A percentile compares a stretch with the other conserved stretches of the same genome.
Conservation (phyloP, 768 basidiomycete species). For the Lactarius tabidus region DNA sequence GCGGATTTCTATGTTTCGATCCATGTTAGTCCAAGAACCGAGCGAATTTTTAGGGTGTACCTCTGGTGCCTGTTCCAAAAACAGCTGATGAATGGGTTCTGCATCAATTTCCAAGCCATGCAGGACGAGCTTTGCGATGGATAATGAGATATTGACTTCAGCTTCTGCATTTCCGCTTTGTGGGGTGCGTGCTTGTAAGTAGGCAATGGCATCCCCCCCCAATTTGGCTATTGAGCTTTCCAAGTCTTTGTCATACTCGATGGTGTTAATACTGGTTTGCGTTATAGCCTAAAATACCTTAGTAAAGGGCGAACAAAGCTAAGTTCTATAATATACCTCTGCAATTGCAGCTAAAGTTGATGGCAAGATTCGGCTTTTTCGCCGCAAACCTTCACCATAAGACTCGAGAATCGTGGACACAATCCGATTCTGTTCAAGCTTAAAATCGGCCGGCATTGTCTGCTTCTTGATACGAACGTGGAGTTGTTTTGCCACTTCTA, state of each 20-base stretch:
- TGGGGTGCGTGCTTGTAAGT: constrained; percentile 30
- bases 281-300: constrained; percentile 30
- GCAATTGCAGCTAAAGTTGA: constrained; percentile 47
- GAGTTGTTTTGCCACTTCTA: constrained; percentile 45
- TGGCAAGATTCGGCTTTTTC: constrained; percentile 49
- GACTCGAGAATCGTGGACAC: constrained; percentile 39
- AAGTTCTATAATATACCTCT: constrained; percentile 40
- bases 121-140: constrained; percentile 50
- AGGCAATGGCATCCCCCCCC: constrained; percentile 20
- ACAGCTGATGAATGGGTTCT: constrained; percentile 38
- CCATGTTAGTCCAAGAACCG: background rate
- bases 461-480: constrained; percentile 32
- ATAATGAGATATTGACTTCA: constrained; percentile 48
- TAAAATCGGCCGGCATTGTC: background rate
- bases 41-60: background rate
- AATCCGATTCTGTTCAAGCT: constrained; percentile 20
- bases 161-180: constrained; percentile 41
- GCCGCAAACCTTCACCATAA: constrained; percentile 47
- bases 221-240: constrained; percentile 8
- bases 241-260: constrained; percentile 17
- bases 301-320: background rate
- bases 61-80: constrained; percentile 32
- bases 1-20: constrained; percentile 5
- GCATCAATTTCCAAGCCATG: constrained; percentile 42
- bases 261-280: constrained; percentile 29